Base-by-base conservation (phyloP, 306 rosid genomes). In the Vachellia collinsii region DNA sequence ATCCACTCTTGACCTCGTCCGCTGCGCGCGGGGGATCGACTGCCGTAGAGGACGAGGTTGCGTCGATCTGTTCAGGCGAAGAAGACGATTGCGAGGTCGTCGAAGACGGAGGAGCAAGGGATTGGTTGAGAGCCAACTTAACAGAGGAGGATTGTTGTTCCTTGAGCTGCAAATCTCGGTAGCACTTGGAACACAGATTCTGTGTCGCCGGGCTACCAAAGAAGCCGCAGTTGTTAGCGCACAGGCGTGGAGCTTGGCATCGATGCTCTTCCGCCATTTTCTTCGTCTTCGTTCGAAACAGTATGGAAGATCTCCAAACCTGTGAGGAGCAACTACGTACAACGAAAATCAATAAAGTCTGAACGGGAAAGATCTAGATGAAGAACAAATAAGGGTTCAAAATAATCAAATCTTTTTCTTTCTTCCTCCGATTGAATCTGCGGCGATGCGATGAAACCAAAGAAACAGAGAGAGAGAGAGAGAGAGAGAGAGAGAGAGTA, bases 231-330 rank as follows among this genome's bases (percentile, higher is more conserved):
- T 93, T 93, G 80, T 93, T 93, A 1, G 83, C 89, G 81, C 97
- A 93, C 0, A 93, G 90, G 50, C 84, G 85, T 11, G 87, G 97
- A 16, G 94, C 89, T 78, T 90, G 98, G 81, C 94, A 93, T 79
- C 93, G 47, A 79, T 89, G 98, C 77, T 93, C 97, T 88, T 92
- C 98, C 29, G 97, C 98, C 98, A 93, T 93, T 6, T 48, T 48
- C 73, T 14, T 66, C 71, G 50, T 68, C 36, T n/a, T 56, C 13
- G 62, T n/a, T 54, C 10, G 63, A 56, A 56, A 56, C 34, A 56
- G 22, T 20, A 25, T 39, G 4, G 7, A n/a, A 2, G 25, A 41
- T 70, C 59, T 46, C 50, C 16, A 11, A 62, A 69, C 47, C 79
- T 78, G 78, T 6, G 79, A 74, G 0, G 3, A 13, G 78, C 0